Evolutionary conservation across 2,329 filamentous ascomycete species (phyloP).

Genomic region (Colletotrichum sp.): DNA sequence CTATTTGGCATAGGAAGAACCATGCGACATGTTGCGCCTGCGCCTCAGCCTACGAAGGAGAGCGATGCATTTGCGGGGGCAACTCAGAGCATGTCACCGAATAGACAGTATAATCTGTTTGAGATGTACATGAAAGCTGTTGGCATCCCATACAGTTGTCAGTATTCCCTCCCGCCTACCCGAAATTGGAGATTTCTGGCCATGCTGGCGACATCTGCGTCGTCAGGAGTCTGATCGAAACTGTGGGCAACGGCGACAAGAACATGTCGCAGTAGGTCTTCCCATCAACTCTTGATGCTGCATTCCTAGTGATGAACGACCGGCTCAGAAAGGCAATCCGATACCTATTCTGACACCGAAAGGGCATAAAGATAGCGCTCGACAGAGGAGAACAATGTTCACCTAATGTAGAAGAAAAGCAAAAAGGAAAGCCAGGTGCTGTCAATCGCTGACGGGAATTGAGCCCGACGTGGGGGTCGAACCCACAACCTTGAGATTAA

Average conservation of each 20-base stretch:
- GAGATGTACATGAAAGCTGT: fast-evolving
- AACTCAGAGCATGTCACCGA: fast-evolving
- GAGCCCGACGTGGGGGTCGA: conserved; percentile 39
- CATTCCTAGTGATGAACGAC: too few species aligned
- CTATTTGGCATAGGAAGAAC: fast-evolving
- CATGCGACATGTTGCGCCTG: fast-evolving
- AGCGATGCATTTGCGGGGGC: neutral
- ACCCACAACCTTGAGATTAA: conserved; percentile 66
- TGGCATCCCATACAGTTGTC: neutral
- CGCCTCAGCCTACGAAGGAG: fast-evolving
- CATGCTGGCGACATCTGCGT: too few species aligned
- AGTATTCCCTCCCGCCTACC: too few species aligned
- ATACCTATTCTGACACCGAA: too few species aligned
- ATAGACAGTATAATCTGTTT: fast-evolving
- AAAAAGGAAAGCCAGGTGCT: neutral
- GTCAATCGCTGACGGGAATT: conserved; percentile 21
- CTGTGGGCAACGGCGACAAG: neutral
- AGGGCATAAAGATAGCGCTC: too few species aligned
- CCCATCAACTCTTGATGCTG: too few species aligned
- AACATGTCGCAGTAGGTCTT: neutral
- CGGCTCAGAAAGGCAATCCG: too few species aligned
- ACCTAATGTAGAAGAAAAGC: neutral
- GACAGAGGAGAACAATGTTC: neutral
- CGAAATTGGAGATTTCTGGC: too few species aligned
- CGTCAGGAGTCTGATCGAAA: too few species aligned